Percentiles rank a stretch among this genome's conserved stretches.
These are phyloP conservation scores for Amorphotheca resinae DNA, from an alignment of 495 filamentous ascomycete species.

Conservation along the genomic window DNA sequence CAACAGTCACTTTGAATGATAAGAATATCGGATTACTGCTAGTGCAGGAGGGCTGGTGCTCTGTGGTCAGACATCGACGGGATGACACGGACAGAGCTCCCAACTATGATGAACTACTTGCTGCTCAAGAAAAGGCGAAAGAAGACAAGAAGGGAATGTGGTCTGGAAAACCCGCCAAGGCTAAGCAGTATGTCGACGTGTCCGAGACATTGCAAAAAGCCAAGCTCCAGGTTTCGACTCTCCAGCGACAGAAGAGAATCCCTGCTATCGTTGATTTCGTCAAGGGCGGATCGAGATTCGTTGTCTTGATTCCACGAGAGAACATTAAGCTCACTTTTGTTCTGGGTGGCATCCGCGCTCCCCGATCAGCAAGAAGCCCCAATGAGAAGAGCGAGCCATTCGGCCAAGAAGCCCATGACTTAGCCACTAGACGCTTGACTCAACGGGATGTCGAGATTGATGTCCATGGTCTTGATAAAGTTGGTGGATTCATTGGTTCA, in stretches of 20 bases:
- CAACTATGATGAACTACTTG: conserved; percentile 85
- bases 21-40: conserved; percentile 78
- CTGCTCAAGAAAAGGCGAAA: conserved; percentile 75
- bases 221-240: conserved; percentile 75
- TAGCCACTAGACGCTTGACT: conserved; percentile 74
- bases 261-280: conserved; percentile 94
- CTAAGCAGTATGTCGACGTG: conserved; percentile 72
- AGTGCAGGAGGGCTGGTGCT: conserved; percentile 84
- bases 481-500: conserved; percentile 92
- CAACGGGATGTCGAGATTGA: conserved; percentile 97
- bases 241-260: conserved; percentile 84
- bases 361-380: conserved; percentile 67
- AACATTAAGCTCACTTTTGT: conserved; percentile 92
- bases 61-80: conserved; percentile 84
- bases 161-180: conserved; percentile 69
- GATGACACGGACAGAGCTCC: conserved; percentile 87
- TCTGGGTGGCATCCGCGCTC: conserved; percentile 86
- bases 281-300: conserved; percentile 91
- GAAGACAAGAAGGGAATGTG: conserved; percentile 86
- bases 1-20: conserved; percentile 67
- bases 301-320: conserved; percentile 81
- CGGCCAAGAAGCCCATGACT: conserved; percentile 85
- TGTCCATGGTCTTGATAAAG: conserved; percentile 87
- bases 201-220: conserved; percentile 90
- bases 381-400: conserved; percentile 84